Conservation (phyloP, 805 yeast genomes). For the Hanseniaspora meyeri region DNA sequence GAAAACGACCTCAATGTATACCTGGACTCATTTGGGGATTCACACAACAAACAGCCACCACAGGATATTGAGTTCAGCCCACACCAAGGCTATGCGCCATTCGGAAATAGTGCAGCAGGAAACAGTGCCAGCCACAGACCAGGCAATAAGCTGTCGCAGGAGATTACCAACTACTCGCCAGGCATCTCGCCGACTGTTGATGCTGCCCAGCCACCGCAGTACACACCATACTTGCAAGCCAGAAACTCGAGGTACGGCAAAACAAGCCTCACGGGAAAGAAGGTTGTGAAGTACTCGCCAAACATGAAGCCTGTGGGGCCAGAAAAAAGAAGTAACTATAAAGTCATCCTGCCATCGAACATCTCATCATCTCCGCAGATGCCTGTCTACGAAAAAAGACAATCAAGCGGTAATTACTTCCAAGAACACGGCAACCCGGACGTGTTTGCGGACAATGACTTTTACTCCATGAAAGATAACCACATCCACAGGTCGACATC, state of each 20-base stretch:
- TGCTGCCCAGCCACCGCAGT: slow-evolving; percentile 11
- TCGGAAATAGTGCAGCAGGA: background rate
- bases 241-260: background rate
- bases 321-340: slow-evolving; percentile 4
- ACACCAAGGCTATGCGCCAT: background rate
- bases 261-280: background rate
- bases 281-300: slow-evolving; percentile 8
- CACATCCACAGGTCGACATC: background rate
- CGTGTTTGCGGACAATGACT: background rate
- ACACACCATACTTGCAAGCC: slow-evolving; percentile 11
- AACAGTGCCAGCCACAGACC: background rate
- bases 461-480: background rate
- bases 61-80: no score
- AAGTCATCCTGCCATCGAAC: slow-evolving; percentile 8
- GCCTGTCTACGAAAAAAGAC: background rate
- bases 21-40: slow-evolving; percentile 1
- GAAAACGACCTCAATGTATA: background rate
- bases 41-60: background rate
- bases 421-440: background rate
- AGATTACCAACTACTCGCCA: background rate
- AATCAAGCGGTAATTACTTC: background rate
- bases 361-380: background rate
- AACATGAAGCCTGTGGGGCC: slow-evolving; percentile 1
- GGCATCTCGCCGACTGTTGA: slow-evolving; percentile 11
- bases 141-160: background rate